These are phyloP conservation scores for Annona squamosa DNA, from an alignment of 164 flowering plant genomes.

Conservation along the genomic window DNA sequence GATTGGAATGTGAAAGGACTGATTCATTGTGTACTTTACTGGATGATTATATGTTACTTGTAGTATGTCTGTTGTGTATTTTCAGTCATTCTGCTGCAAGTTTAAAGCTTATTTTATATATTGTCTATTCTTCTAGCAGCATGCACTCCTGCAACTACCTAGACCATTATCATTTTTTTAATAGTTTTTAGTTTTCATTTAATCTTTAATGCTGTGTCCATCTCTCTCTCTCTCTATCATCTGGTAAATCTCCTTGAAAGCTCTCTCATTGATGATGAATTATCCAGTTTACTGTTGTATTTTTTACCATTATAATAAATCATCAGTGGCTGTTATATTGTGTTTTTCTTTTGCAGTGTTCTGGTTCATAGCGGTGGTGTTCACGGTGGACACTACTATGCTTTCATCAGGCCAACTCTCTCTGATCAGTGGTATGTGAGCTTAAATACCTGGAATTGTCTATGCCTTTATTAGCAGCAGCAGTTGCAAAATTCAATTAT, in stretches of 20 bases:
- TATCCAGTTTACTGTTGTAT: neutral
- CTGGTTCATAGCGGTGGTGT: conserved; percentile 50
- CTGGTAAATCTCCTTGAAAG: neutral
- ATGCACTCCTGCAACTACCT: neutral
- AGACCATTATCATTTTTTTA: no score
- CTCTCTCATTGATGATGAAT: neutral
- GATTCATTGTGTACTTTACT: neutral
- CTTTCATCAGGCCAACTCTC: conserved; percentile 43
- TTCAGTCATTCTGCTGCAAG: neutral
- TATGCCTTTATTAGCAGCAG: neutral
- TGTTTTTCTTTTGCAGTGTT: conserved; percentile 27
- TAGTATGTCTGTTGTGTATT: no score
- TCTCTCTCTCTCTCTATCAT: neutral
- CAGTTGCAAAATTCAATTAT: neutral
- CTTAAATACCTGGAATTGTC: neutral
- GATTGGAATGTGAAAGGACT: neutral
- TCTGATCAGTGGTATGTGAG: conserved; percentile 36
- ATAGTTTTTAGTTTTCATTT: neutral
- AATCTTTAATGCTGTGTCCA: neutral
- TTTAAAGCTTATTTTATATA: neutral
- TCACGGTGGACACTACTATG: conserved; percentile 46
- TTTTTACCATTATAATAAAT: neutral
- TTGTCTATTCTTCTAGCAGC: neutral
- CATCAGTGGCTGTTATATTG: neutral
- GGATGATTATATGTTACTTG: neutral